Evolutionary conservation across 2,329 filamentous ascomycete genomes (phyloP).

Genomic region (Ophiocordyceps camponoti-saundersi): DNA sequence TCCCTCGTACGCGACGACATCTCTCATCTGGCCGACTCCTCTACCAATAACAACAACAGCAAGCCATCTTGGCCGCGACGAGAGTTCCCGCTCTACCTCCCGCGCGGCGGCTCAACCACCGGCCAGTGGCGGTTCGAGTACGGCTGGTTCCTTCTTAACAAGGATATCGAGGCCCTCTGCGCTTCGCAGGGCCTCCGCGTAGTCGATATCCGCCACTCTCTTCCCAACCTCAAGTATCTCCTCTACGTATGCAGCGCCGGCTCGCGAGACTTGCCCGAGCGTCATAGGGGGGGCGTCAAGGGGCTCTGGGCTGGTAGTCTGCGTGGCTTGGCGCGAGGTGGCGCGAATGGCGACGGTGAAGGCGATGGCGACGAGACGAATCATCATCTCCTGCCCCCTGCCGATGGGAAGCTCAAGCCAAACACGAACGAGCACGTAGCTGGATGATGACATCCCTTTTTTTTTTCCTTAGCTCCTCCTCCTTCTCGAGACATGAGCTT

Average conservation of each 20-base stretch:
- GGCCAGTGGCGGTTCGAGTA: conserved; percentile 90
- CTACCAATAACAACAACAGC: neutral
- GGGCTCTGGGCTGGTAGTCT: conserved; percentile 36
- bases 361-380: too few species aligned
- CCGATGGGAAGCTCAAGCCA: conserved; percentile 28
- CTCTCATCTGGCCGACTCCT: conserved; percentile 27
- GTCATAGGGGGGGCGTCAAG: conserved; percentile 43
- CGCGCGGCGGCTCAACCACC: conserved; percentile 39
- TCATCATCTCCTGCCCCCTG: conserved; percentile 10
- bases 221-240: conserved; percentile 87
- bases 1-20: conserved; percentile 66
- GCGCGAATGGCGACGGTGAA: neutral
- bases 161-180: conserved; percentile 65
- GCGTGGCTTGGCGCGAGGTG: conserved; percentile 10
- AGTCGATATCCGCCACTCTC: conserved; percentile 77
- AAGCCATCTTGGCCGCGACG: conserved; percentile 21
- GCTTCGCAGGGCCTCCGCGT: conserved; percentile 55
- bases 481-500: neutral
- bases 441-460: neutral
- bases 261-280: conserved; percentile 41
- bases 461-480: neutral
- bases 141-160: conserved; percentile 90
- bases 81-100: conserved; percentile 65
- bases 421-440: conserved; percentile 34
- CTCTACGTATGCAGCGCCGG: conserved; percentile 80